Evolutionary conservation across 2,329 filamentous ascomycete genomes (phyloP).

Genomic region (Penicillium freii): DNA sequence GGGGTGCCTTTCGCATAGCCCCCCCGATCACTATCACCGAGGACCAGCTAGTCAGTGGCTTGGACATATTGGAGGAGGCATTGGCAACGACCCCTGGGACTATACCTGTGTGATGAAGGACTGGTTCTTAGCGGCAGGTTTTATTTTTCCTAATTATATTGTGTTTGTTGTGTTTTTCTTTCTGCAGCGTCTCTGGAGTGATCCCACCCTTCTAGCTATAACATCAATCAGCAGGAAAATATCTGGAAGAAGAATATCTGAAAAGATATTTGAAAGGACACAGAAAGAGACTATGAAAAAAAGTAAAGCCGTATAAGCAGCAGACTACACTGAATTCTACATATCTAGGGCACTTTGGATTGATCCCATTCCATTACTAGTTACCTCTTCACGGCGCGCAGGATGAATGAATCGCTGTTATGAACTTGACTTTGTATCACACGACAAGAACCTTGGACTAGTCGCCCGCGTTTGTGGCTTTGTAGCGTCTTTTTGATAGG

Average conservation of each 20-base stretch:
- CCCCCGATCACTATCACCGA: conserved; percentile 59
- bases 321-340: too few relatives aligned
- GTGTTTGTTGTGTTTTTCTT: background rate
- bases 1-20: conserved; percentile 59
- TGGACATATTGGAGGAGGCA: conserved; percentile 58
- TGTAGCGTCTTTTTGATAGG: too few relatives aligned
- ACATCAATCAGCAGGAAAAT: too few relatives aligned
- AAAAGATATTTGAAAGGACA: background rate
- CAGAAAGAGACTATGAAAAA: too few relatives aligned
- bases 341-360: too few relatives aligned
- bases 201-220: background rate
- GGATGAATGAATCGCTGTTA: background rate
- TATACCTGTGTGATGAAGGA: background rate
- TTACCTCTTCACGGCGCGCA: too few relatives aligned
- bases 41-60: conserved; percentile 51
- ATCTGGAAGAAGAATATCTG: background rate
- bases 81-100: conserved; percentile 34
- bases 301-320: too few relatives aligned
- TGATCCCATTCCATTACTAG: too few relatives aligned
- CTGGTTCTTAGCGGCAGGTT: background rate
- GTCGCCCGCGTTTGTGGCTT: too few relatives aligned
- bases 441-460: background rate
- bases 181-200: background rate
- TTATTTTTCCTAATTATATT: background rate
- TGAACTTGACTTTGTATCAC: background rate